A percentile compares a stretch with the other conserved stretches of the same genome.
phyloP scores from a whole-genome alignment of 2,329 filamentous ascomycete species.

The Alternaria metachromatica region DNA sequence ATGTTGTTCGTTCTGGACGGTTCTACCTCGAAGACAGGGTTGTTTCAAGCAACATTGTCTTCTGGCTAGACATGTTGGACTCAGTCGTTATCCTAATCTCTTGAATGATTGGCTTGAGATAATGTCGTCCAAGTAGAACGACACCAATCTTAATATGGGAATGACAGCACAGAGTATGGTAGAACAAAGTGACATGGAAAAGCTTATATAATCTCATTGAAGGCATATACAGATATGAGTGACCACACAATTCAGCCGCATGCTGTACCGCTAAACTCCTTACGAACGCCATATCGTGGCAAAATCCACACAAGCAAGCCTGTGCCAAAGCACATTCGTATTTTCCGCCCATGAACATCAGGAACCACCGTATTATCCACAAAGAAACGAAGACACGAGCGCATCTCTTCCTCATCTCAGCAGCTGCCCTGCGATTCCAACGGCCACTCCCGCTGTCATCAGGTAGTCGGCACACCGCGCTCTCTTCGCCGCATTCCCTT shows the following conservation, averaged over 20 bases:
- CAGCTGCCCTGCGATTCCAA: constrained; percentile 54
- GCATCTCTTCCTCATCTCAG: constrained; percentile 22
- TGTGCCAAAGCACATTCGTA: constrained; percentile 7
- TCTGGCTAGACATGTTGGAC: too few species aligned
- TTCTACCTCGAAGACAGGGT: too few species aligned
- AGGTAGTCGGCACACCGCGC: constrained; percentile 25
- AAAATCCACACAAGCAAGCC: neutral
- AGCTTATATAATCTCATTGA: neutral
- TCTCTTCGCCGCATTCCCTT: constrained; percentile 38
- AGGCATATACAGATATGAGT: neutral
- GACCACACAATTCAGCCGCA: neutral
- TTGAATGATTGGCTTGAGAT: too few species aligned
- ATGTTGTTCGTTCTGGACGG: too few species aligned
- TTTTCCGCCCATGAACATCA: neutral
- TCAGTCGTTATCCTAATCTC: too few species aligned
- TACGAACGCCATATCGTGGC: neutral
- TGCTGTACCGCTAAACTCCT: neutral
- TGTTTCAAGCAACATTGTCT: too few species aligned
- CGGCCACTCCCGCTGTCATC: constrained; percentile 30
- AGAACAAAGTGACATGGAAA: neutral
- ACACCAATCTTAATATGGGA: neutral
- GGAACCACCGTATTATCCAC: constrained; percentile 28
- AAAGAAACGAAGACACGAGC: constrained; percentile 18
- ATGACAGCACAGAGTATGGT: neutral
- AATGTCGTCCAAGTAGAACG: too few species aligned